Evolutionary conservation across 2,329 filamentous ascomycete genomes (phyloP), one percentile per base, ranked within the genome.

Genomic region (Teratosphaeria viscida): DNA sequence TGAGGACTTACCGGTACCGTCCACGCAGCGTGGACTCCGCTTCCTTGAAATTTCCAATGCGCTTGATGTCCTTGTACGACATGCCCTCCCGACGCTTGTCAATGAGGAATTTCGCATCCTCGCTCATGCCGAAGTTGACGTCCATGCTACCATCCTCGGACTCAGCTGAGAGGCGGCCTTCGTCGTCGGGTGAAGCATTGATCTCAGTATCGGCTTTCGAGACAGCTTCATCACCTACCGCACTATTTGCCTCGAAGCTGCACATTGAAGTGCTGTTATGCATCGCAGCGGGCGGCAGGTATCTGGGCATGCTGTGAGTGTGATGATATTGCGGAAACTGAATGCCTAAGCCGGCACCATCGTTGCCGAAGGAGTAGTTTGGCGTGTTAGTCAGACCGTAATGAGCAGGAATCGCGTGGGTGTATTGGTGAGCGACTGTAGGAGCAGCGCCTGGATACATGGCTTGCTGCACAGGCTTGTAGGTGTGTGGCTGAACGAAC

Each of bases 1-100:
- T 23, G 43, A 8, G n/a, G n/a, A 49, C 43, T 5, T 49, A 49
- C 43, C 88, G 78, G 65, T 82, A 84, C 0, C 87, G 80, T 0
- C 88, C 88, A 14, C 88, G 80, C 43, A 92, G 77, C 0, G 88
- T 91, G 11, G 86, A 88, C 72, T 89, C 87, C 1, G 86, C 84
- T 66, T 88, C 85, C 0, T 72, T 56, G 63, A 86, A 86, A 1
- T 77, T 73, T 14, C 85, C 82, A 19, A 74, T 67, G 6, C 69
- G 65, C 43, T 80, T 80, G 66, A 90, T 89, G 60, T 87, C 79
- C 58, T 79, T 81, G 73, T 89, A 90, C 0, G 85, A 83, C 74
- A 82, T 75, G 2, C 85, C 85, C 1, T 75, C 70, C 7, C 71
- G 67, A 69, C 83, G 85, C 27, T 78, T 76, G n/a, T 76, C 67